phyloP scores from a whole-genome alignment of 2,329 filamentous ascomycete species.

The Catunica adiposa region DNA sequence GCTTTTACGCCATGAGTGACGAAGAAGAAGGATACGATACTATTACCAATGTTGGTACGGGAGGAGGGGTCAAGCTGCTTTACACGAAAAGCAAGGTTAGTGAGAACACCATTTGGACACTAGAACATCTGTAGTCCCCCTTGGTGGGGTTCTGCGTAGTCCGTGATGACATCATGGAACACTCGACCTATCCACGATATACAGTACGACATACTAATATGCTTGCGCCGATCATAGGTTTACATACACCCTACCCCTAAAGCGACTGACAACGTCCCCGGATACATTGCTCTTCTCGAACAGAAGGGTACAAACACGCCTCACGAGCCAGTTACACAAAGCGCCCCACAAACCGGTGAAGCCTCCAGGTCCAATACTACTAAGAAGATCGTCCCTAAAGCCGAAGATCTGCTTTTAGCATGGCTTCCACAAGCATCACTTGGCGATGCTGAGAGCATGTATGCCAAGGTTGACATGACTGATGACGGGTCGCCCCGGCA shows the following conservation, averaged over 20 bases:
- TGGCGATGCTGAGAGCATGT: conserved; percentile 71
- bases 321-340: conserved; percentile 15
- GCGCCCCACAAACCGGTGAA: conserved; percentile 13
- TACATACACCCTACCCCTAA: conserved; percentile 91
- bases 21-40: conserved; percentile 93
- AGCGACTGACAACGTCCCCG: conserved; percentile 86
- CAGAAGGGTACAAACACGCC: conserved; percentile 48
- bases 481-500: conserved; percentile 66
- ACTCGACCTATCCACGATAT: no score
- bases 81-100: conserved; percentile 90
- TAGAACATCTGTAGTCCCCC: no score
- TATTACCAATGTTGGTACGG: conserved; percentile 61
- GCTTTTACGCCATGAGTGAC: conserved; percentile 91
- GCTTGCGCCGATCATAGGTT: conserved; percentile 38
- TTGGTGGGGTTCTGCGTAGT: no score
- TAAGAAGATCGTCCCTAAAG: conserved; percentile 28
- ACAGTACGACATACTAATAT: conserved; percentile 1
- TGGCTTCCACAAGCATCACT: conserved; percentile 87
- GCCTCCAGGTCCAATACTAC: conserved; percentile 19
- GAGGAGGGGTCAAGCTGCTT: conserved; percentile 77
- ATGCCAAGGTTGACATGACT: conserved; percentile 90
- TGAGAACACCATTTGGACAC: conserved; percentile 5
- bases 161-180: background rate
- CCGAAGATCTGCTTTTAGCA: conserved; percentile 67
- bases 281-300: conserved; percentile 83